phyloP scores from a whole-genome alignment of 2,329 filamentous ascomycete genomes.

The Phialophora verrucosa region DNA sequence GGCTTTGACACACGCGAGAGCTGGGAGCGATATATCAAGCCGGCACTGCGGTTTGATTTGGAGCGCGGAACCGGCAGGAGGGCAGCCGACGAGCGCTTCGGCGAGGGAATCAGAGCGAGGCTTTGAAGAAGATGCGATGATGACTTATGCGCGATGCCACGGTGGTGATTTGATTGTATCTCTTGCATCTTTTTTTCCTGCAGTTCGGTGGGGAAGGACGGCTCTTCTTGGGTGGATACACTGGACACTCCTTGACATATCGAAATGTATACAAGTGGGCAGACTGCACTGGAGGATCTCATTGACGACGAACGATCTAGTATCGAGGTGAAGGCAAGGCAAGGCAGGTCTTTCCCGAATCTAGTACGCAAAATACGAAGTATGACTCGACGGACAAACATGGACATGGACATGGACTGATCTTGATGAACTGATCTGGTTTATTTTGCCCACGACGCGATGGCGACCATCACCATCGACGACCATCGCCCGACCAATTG shows the following conservation, averaged over 20 bases:
- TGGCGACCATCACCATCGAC: too few species aligned
- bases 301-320: not conserved
- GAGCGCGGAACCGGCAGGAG: not conserved
- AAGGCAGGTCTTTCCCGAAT: not conserved
- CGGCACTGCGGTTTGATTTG: not conserved
- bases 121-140: not conserved
- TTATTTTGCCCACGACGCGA: too few species aligned
- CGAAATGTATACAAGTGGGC: not conserved
- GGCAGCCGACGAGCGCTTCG: slow-evolving; percentile 1
- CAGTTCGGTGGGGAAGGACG: not conserved
- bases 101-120: not conserved
- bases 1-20: slow-evolving; percentile 3
- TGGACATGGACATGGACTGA: too few species aligned
- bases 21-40: slow-evolving; percentile 2
- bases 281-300: not conserved
- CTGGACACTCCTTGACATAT: slow-evolving; percentile 1
- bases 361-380: too few species aligned
- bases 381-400: too few species aligned
- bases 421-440: too few species aligned
- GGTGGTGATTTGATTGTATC: not conserved
- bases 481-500: too few species aligned
- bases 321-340: not conserved
- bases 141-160: not conserved
- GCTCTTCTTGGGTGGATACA: not conserved
- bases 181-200: not conserved